Conservation (phyloP, 2,329 filamentous ascomycete species). For the Rhynchosporium graminicola region DNA sequence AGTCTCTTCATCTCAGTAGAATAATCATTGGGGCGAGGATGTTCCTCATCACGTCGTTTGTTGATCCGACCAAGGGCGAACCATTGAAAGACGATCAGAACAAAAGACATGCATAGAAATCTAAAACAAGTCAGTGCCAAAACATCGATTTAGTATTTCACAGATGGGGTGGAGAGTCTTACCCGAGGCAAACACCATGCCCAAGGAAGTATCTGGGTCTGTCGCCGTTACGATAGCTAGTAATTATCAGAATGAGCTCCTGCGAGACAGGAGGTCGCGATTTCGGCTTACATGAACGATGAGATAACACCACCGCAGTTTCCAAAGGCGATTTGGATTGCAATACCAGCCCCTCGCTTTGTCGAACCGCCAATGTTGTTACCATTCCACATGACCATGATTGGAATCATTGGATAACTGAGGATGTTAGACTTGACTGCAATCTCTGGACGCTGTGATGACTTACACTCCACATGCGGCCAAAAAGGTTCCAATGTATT, state of each 20-base stretch:
- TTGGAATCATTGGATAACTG: conserved; percentile 54
- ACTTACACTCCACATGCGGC: conserved; percentile 48
- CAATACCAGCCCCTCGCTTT: conserved; percentile 62
- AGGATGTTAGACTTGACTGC: conserved; percentile 31
- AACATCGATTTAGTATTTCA: neutral
- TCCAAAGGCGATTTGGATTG: conserved; percentile 62
- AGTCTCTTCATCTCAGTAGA: conserved; percentile 12
- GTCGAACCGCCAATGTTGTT: conserved; percentile 59
- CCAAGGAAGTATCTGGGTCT: conserved; percentile 13
- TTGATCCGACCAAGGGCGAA: conserved; percentile 14
- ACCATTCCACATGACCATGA: conserved; percentile 19
- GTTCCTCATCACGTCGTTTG: conserved; percentile 14
- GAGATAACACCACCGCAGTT: conserved; percentile 44
- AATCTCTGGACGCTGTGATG: conserved; percentile 33
- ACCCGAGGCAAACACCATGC: conserved; percentile 16
- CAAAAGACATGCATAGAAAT: conserved; percentile 14
- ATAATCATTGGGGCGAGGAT: conserved; percentile 13
- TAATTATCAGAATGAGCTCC: neutral
- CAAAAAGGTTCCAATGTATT: conserved; percentile 50
- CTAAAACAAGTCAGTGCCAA: neutral
- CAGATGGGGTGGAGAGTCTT: neutral
- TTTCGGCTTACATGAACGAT: conserved; percentile 12
- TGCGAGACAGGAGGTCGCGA: neutral
- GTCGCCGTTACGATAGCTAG: conserved; percentile 16
- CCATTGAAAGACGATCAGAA: conserved; percentile 12